Conservation (phyloP, 1,139 yeast genomes). For the Candida anutae region DNA sequence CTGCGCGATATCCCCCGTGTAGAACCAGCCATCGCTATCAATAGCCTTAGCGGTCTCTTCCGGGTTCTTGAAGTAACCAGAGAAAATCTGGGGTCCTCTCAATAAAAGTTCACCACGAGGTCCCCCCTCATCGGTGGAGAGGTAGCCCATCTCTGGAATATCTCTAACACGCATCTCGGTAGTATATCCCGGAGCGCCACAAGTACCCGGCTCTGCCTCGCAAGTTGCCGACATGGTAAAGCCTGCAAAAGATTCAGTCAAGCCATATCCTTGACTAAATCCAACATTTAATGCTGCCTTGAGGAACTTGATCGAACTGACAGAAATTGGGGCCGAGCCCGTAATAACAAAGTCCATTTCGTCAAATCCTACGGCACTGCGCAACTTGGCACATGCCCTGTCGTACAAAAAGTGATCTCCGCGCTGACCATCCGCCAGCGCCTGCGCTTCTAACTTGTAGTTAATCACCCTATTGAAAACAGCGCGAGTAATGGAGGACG, state of each 20-base stretch:
- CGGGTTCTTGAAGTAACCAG: slow-evolving; percentile 17
- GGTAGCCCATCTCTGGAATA: slow-evolving; percentile 62
- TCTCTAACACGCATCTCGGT: slow-evolving; percentile 56
- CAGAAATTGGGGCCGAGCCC: slow-evolving; percentile 73
- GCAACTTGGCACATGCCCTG: slow-evolving; percentile 39
- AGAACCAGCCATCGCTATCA: slow-evolving; percentile 19
- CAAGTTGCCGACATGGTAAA: slow-evolving; percentile 32
- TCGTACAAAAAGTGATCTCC: slow-evolving; percentile 39
- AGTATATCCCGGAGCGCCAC: slow-evolving; percentile 51
- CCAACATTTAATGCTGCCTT: slow-evolving; percentile 56
- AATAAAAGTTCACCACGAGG: slow-evolving; percentile 20
- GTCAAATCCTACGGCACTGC: slow-evolving; percentile 52
- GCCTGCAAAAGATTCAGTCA: slow-evolving; percentile 72
- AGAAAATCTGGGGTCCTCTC: slow-evolving; percentile 19
- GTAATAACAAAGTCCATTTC: slow-evolving; percentile 36
- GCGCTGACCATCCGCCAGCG: slow-evolving; percentile 12
- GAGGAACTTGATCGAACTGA: slow-evolving; percentile 51
- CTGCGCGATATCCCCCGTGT: slow-evolving; percentile 20
- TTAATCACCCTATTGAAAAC: slow-evolving; percentile 9
- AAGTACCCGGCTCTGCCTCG: slow-evolving; percentile 50
- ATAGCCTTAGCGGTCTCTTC: slow-evolving; percentile 16
- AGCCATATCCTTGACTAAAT: slow-evolving; percentile 67
- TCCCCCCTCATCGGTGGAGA: slow-evolving; percentile 25
- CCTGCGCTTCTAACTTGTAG: slow-evolving; percentile 14
- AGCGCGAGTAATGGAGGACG: slow-evolving; percentile 7